These are phyloP conservation scores for Graphilbum ipis-grandicollis DNA, from an alignment of 2,329 filamentous ascomycete species.

Conservation along the genomic window DNA sequence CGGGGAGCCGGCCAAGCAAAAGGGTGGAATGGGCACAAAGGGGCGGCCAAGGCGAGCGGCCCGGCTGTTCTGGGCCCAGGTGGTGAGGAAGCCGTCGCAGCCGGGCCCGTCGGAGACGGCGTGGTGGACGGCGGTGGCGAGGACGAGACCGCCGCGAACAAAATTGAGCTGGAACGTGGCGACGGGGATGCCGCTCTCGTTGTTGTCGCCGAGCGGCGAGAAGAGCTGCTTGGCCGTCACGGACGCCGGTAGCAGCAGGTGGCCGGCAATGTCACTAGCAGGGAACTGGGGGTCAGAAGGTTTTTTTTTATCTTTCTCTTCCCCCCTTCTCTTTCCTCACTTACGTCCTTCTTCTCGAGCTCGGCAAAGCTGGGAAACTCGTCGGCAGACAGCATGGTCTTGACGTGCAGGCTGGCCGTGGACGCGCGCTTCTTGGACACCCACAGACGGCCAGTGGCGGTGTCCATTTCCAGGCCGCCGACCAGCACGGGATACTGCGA, in stretches of 20 bases:
- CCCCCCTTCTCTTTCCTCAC: not conserved
- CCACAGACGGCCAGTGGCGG: constrained; percentile 1
- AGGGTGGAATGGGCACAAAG: constrained; percentile 3
- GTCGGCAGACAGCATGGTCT: not conserved
- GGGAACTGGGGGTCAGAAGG: constrained; percentile 3
- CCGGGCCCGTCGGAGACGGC: constrained; percentile 11
- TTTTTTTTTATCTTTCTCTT: not conserved
- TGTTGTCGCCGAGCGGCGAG: constrained; percentile 5
- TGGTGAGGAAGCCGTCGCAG: constrained; percentile 12
- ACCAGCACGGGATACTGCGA: constrained; percentile 3
- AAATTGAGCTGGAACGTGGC: constrained; percentile 13
- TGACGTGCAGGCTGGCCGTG: constrained; percentile 1
- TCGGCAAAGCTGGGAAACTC: constrained; percentile 2
- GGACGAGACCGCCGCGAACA: constrained; percentile 13
- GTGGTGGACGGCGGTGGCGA: constrained; percentile 13
- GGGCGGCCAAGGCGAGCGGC: constrained; percentile 8
- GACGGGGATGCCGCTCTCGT: constrained; percentile 3
- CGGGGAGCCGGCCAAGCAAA: not conserved
- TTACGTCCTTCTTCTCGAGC: constrained; percentile 1
- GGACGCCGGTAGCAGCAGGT: constrained; percentile 1
- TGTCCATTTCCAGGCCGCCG: constrained; percentile 4
- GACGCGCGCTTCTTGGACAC: not conserved
- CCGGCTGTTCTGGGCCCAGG: constrained; percentile 12
- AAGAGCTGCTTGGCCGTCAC: constrained; percentile 6
- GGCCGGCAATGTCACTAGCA: not conserved